Evolutionary conservation across 2,329 filamentous ascomycete genomes (phyloP).

Genomic region (Ophiostoma ulmi): DNA sequence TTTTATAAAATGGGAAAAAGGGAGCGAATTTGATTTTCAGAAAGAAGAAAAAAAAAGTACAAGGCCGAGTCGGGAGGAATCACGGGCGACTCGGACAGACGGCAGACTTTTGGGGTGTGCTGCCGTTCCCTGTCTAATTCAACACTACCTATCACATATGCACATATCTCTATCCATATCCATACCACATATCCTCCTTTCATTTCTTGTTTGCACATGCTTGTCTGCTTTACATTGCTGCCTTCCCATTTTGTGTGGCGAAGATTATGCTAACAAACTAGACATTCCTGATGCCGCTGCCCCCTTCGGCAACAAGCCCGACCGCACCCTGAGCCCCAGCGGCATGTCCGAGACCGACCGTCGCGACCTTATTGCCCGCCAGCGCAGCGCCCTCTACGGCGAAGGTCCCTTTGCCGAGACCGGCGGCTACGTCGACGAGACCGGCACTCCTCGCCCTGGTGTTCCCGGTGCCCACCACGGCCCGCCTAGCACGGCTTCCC

Average conservation of each 20-base stretch:
- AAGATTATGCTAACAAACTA: not conserved
- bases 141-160: conserved; percentile 13
- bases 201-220: conserved; percentile 2
- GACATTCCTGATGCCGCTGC: conserved; percentile 22
- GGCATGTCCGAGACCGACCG: conserved; percentile 91
- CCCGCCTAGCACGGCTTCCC: conserved; percentile 55
- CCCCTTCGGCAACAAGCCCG: conserved; percentile 61
- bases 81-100: not conserved
- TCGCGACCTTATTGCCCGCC: conserved; percentile 89
- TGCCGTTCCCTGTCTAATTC: not conserved
- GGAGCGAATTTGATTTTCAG: conserved; percentile 22
- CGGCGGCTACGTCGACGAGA: conserved; percentile 63
- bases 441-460: conserved; percentile 56
- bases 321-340: conserved; percentile 77
- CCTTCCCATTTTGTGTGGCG: not conserved
- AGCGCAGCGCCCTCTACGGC: conserved; percentile 90
- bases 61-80: conserved; percentile 10
- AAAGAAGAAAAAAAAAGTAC: conserved; percentile 23
- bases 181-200: conserved; percentile 9
- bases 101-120: not conserved
- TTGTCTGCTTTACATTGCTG: not conserved
- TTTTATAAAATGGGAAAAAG: conserved; percentile 26
- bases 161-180: conserved; percentile 7
- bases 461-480: conserved; percentile 55
- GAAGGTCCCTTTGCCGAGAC: conserved; percentile 65